Base-by-base conservation (phyloP, 129 eudicot genomes). In the Oenanthe sinensis region DNA sequence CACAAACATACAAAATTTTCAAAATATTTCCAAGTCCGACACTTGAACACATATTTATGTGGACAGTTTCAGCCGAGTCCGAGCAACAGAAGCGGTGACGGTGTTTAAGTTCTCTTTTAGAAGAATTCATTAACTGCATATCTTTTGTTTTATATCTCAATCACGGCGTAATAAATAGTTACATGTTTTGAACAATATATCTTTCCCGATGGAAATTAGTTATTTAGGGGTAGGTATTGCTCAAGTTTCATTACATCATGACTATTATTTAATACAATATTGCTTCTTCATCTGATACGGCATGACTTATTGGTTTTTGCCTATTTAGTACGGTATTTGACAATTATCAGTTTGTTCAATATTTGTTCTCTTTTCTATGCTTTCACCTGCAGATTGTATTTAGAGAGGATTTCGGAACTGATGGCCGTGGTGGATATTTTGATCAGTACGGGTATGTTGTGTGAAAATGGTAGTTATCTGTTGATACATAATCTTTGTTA, bases 341-440 rank as follows among this genome's bases (percentile, higher is more conserved):
- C 46, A 24, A 60, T 15, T 45, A 44, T 54, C 44, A 78, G 3
- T 45, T 48, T 65, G 22, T 63, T 63, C 75, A 60, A 42, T 40
- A 20, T 72, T 17, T 74, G 3, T 46, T 11, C 71, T 26, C 24
- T 22, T 22, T 16, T 77, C 73, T 75, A 33, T 33, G 62, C 8
- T 71, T 68, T 58, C 55, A 30, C 73, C 54, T 79, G 69, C 86
- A 95, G 97, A 95, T 95, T 87, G 97, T 95, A 84, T 95, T 95
- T 72, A 91, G 98, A 84, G 98, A 95, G 81, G 97, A 95, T 85
- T 95, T 95, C 81, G 98, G 97, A 85, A 95, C 98, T 71, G 96
- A 91, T 7, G 98, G 98, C 5, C 98, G 97, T 79, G 99, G 99
- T 79, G 98, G 97, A 80, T 95, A 95, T 84, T 96, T 96, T 42